Conservation (phyloP, 2,329 filamentous ascomycete genomes). For the Aspergillus spinulosporus region DNA sequence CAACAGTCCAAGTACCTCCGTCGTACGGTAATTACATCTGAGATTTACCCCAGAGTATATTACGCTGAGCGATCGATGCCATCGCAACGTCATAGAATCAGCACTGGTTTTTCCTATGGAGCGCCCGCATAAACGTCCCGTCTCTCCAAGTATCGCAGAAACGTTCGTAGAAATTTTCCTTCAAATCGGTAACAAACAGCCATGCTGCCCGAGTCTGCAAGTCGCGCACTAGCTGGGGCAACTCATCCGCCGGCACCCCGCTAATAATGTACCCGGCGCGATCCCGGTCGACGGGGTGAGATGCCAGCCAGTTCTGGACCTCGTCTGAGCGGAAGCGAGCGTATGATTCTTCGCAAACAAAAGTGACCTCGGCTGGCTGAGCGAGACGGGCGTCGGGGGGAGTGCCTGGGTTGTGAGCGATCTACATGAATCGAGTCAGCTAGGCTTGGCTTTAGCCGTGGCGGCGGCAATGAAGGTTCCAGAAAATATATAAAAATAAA, state of each 20-base stretch:
- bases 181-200: slow-evolving; percentile 20
- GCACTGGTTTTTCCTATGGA: no score
- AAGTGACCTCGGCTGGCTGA: slow-evolving; percentile 14
- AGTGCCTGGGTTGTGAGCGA: slow-evolving; percentile 23
- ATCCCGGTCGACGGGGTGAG: slow-evolving; percentile 12
- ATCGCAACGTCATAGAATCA: no score
- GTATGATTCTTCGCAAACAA: slow-evolving; percentile 22
- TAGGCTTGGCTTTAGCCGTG: neutral
- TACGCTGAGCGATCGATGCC: no score
- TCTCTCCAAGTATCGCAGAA: slow-evolving; percentile 18
- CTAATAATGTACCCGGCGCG: slow-evolving; percentile 19
- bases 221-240: slow-evolving; percentile 18
- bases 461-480: neutral
- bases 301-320: slow-evolving; percentile 16
- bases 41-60: no score
- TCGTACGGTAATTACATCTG: no score
- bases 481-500: no score
- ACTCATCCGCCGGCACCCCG: slow-evolving; percentile 17
- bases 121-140: neutral
- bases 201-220: slow-evolving; percentile 16
- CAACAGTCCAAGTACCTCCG: no score
- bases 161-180: slow-evolving; percentile 21
- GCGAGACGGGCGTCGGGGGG: slow-evolving; percentile 15
- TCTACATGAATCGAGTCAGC: neutral
- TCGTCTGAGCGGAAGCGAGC: slow-evolving; percentile 15